Percentiles rank a stretch among this genome's conserved stretches.
Evolutionary conservation across 768 basidiomycete species (phyloP).

Genomic region (Mycena sanguinolenta): DNA sequence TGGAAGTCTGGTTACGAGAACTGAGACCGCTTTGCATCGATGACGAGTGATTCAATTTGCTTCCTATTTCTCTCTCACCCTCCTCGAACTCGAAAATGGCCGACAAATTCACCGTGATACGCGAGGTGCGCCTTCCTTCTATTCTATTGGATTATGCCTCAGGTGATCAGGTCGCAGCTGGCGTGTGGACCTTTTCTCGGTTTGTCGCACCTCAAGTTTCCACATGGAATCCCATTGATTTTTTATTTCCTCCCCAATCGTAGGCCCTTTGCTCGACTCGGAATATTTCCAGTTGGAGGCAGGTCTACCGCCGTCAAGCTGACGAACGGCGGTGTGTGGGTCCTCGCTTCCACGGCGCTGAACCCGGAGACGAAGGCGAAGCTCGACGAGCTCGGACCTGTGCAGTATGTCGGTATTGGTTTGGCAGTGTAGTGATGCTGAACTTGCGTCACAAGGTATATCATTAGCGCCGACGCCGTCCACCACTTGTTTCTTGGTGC

Average conservation of each 20-base stretch:
- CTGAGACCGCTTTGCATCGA: too few relatives aligned
- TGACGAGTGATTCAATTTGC: too few relatives aligned
- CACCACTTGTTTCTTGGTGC: constrained; percentile 73
- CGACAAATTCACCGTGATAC: constrained; percentile 27
- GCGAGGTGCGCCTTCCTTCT: constrained; percentile 9
- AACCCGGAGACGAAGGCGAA: constrained; percentile 73
- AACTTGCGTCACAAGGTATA: constrained; percentile 55
- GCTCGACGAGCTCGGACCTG: constrained; percentile 74
- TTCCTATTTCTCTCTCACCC: neutral
- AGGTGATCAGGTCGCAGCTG: constrained; percentile 20
- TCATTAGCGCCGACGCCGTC: constrained; percentile 68
- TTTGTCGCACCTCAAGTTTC: neutral
- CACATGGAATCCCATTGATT: neutral
- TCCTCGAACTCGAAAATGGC: neutral
- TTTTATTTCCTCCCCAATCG: neutral
- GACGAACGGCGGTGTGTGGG: constrained; percentile 77
- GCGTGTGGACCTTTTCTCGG: constrained; percentile 37
- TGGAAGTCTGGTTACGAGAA: too few relatives aligned
- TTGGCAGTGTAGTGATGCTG: neutral
- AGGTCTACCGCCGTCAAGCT: constrained; percentile 87
- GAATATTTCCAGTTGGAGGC: constrained; percentile 82
- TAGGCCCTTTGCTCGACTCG: constrained; percentile 78
- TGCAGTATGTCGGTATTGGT: constrained; percentile 60
- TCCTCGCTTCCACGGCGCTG: constrained; percentile 83
- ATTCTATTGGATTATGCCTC: neutral